Conservation (phyloP, 371 early-diverging fungal species). For the Haplosporangium sp. region DNA sequence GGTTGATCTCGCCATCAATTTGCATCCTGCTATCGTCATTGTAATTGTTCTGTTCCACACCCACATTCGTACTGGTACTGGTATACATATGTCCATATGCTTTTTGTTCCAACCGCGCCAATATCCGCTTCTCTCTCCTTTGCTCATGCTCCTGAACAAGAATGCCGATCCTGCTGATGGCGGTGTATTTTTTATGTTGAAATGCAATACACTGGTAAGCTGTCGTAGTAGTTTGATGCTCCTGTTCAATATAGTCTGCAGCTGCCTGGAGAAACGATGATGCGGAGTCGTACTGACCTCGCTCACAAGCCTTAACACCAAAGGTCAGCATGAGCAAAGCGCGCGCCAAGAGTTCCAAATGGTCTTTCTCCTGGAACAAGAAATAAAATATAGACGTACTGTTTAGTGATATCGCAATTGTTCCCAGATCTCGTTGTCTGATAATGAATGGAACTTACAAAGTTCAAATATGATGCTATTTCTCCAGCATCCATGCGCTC, state of each 20-base stretch:
- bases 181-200: conserved; percentile 11
- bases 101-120: conserved; percentile 16
- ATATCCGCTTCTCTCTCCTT: conserved; percentile 13
- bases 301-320: no score
- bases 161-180: conserved; percentile 24
- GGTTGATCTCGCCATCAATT: not conserved
- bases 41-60: not conserved
- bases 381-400: no score
- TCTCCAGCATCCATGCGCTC: no score
- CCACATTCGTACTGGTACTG: no score
- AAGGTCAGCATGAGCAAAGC: no score
- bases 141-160: conserved; percentile 25
- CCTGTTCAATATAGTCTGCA: conserved; percentile 18
- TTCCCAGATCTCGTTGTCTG: no score
- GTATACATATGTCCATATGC: not conserved
- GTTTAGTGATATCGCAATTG: no score
- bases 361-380: no score
- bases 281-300: no score
- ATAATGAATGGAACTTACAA: no score
- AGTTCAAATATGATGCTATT: no score
- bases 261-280: conserved; percentile 15
- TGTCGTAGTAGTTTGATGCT: not conserved
- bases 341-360: no score
- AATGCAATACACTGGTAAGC: conserved; percentile 1
- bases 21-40: conserved; percentile 3